These are phyloP conservation scores for Prunella vulgaris DNA, from an alignment of 257 asterid species.

Conservation along the genomic window DNA sequence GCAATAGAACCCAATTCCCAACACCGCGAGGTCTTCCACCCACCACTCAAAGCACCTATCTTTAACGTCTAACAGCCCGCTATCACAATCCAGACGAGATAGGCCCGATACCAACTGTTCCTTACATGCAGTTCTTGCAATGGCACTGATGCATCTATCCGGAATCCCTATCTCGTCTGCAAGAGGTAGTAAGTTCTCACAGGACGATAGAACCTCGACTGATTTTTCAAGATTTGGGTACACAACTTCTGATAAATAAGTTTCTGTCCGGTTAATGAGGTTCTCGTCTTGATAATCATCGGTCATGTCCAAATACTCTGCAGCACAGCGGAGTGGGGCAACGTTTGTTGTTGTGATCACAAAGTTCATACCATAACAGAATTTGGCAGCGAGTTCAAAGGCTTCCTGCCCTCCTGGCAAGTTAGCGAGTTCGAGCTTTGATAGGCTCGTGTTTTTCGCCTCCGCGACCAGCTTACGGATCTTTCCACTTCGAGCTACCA, in stretches of 20 bases:
- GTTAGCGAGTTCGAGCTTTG: slow-evolving; percentile 43
- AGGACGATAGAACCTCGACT: slow-evolving; percentile 45
- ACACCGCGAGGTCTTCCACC: slow-evolving; percentile 50
- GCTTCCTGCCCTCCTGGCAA: slow-evolving; percentile 64
- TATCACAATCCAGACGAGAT: slow-evolving; percentile 38
- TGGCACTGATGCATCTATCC: slow-evolving; percentile 34
- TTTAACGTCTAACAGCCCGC: slow-evolving; percentile 32
- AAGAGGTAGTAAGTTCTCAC: slow-evolving; percentile 41
- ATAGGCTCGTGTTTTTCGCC: slow-evolving; percentile 37
- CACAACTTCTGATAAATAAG: slow-evolving; percentile 49
- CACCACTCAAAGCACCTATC: slow-evolving; percentile 58
- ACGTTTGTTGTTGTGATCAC: slow-evolving; percentile 58
- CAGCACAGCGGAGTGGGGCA: slow-evolving; percentile 57
- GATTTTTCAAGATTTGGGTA: slow-evolving; percentile 47
- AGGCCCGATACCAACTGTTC: slow-evolving; percentile 60
- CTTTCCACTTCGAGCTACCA: slow-evolving; percentile 64
- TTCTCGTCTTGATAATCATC: slow-evolving; percentile 51
- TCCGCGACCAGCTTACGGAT: slow-evolving; percentile 54
- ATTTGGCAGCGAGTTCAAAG: slow-evolving; percentile 66
- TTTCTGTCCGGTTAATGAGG: slow-evolving; percentile 48
- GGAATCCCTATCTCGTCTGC: slow-evolving; percentile 51
- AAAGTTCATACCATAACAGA: slow-evolving; percentile 67
- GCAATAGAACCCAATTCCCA: slow-evolving; percentile 41
- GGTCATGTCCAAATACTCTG: slow-evolving; percentile 60
- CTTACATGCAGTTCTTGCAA: slow-evolving; percentile 45